Conservation (phyloP, 139 green algal species). For the Spirogloea muscicola region DNA sequence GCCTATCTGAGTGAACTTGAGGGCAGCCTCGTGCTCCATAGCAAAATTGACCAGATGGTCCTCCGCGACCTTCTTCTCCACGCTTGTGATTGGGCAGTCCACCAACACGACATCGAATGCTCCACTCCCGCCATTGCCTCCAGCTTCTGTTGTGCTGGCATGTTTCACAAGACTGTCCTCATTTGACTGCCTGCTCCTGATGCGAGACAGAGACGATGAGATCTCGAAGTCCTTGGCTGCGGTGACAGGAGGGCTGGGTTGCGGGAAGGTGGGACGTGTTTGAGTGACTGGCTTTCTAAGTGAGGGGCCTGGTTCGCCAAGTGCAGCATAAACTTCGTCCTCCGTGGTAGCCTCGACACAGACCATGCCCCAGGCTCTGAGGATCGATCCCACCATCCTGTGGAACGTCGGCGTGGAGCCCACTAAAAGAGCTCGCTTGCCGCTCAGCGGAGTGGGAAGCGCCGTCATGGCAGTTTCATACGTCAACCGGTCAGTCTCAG, state of each 20-base stretch:
- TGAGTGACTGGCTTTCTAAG: neutral
- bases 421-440: neutral
- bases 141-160: neutral
- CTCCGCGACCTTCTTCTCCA: neutral
- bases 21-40: slow-evolving; percentile 2
- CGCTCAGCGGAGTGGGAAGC: neutral
- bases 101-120: neutral
- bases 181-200: neutral
- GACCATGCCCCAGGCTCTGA: neutral
- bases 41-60: neutral
- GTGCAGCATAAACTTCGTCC: neutral
- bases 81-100: neutral
- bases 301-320: neutral
- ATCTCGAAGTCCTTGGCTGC: no score
- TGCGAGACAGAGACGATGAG: neutral
- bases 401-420: slow-evolving; percentile 1
- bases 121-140: neutral
- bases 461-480: no score
- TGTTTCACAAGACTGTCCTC: neutral
- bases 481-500: no score
- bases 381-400: neutral
- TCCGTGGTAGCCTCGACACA: neutral
- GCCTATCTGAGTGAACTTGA: neutral
- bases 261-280: neutral
- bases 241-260: neutral